Conservation (phyloP, 2,329 filamentous ascomycete genomes). For the Pleomassaria siparia region DNA sequence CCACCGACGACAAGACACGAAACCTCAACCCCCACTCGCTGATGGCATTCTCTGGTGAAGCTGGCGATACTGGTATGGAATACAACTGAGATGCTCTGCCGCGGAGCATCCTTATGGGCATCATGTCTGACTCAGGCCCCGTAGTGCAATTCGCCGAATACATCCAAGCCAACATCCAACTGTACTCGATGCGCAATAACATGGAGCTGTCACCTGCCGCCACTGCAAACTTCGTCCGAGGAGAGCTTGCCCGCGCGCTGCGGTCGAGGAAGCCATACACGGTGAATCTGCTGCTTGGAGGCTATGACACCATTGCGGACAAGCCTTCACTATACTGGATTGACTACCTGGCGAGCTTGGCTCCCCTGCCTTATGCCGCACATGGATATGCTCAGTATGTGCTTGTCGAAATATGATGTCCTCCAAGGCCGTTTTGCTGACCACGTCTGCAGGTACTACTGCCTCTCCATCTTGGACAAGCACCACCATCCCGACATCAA, state of each 20-base stretch:
- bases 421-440: slow-evolving; percentile 9
- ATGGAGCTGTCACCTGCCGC: slow-evolving; percentile 87
- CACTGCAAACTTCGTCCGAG: slow-evolving; percentile 89
- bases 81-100: not conserved
- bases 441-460: slow-evolving; percentile 74
- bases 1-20: slow-evolving; percentile 94
- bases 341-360: slow-evolving; percentile 90
- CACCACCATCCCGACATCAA: slow-evolving; percentile 95
- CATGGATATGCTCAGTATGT: slow-evolving; percentile 96
- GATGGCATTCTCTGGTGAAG: slow-evolving; percentile 93
- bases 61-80: slow-evolving; percentile 84
- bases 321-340: slow-evolving; percentile 96
- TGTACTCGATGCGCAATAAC: slow-evolving; percentile 98
- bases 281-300: slow-evolving; percentile 93
- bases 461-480: slow-evolving; percentile 95
- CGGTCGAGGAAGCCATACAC: slow-evolving; percentile 93
- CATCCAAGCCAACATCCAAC: slow-evolving; percentile 96
- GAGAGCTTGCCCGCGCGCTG: slow-evolving; percentile 87
- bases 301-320: slow-evolving; percentile 87
- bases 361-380: slow-evolving; percentile 88
- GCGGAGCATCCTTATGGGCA: not conserved
- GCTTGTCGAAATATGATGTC: not conserved
- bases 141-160: slow-evolving; percentile 98
- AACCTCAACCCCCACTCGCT: slow-evolving; percentile 89
- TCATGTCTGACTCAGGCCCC: slow-evolving; percentile 11